Evolutionary conservation across 805 yeast genomes (phyloP).

Genomic region (Candida boidinii): DNA sequence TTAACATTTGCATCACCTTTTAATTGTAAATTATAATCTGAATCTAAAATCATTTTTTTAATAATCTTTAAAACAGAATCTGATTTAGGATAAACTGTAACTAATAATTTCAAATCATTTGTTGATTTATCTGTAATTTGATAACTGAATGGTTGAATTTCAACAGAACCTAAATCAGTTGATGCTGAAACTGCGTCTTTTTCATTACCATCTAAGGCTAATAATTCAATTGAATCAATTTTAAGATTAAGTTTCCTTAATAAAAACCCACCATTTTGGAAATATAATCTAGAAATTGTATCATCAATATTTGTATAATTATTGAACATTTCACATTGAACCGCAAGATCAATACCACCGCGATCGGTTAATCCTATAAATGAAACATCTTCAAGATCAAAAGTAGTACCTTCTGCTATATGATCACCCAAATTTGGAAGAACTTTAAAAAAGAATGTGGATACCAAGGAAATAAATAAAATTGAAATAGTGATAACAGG

Average conservation of each 20-base stretch:
- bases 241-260: slow-evolving; percentile 20
- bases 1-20: slow-evolving; percentile 26
- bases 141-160: slow-evolving; percentile 25
- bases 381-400: slow-evolving; percentile 22
- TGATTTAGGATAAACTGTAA: slow-evolving; percentile 26
- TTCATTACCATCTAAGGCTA: slow-evolving; percentile 16
- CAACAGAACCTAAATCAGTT: slow-evolving; percentile 23
- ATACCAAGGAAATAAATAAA: slow-evolving; percentile 5
- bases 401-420: slow-evolving; percentile 22
- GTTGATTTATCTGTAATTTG: slow-evolving; percentile 18
- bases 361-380: slow-evolving; percentile 22
- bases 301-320: slow-evolving; percentile 24
- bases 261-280: slow-evolving; percentile 25
- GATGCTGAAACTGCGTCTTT: too few species aligned
- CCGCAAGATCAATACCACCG: slow-evolving; percentile 24
- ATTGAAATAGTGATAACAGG: slow-evolving; percentile 13
- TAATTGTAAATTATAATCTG: slow-evolving; percentile 22
- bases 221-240: slow-evolving; percentile 22
- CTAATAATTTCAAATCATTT: slow-evolving; percentile 19
- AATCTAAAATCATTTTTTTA: slow-evolving; percentile 21
- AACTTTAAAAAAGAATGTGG: slow-evolving; percentile 10
- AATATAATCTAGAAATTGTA: slow-evolving; percentile 14
- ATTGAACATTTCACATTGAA: slow-evolving; percentile 22
- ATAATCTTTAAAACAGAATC: slow-evolving; percentile 24
- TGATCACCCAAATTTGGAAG: slow-evolving; percentile 22